phyloP scores from a whole-genome alignment of 2,329 filamentous ascomycete genomes.

The Dactylonectria macrodidyma region DNA sequence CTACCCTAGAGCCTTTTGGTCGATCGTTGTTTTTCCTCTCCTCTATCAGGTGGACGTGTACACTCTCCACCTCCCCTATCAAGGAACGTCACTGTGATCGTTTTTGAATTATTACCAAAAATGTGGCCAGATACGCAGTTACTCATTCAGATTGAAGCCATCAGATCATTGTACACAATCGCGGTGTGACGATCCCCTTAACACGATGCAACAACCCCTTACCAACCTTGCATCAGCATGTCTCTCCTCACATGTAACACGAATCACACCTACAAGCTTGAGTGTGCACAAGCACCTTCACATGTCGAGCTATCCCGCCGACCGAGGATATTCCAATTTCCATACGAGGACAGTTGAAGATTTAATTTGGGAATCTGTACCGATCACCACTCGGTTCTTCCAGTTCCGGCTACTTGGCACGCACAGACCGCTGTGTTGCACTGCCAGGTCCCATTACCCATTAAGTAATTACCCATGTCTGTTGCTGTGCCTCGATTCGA shows the following conservation, averaged over 20 bases:
- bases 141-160: not conserved
- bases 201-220: not conserved
- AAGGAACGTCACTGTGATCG: not conserved
- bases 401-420: not conserved
- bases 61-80: no score
- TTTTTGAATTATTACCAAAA: not conserved
- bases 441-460: not conserved
- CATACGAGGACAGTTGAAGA: no score
- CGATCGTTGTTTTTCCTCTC: no score
- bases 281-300: no score
- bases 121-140: not conserved
- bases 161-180: not conserved
- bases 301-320: no score
- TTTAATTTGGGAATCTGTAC: no score
- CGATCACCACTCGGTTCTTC: no score
- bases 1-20: no score
- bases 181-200: not conserved
- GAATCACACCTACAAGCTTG: no score
- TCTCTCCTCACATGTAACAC: not conserved
- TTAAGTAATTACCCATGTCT: not conserved
- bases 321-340: no score
- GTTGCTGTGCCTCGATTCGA: not conserved
- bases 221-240: not conserved
- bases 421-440: not conserved
- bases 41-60: no score